Evolutionary conservation across 345 rosid species (phyloP).

Genomic region (Gossypium stocksii): DNA sequence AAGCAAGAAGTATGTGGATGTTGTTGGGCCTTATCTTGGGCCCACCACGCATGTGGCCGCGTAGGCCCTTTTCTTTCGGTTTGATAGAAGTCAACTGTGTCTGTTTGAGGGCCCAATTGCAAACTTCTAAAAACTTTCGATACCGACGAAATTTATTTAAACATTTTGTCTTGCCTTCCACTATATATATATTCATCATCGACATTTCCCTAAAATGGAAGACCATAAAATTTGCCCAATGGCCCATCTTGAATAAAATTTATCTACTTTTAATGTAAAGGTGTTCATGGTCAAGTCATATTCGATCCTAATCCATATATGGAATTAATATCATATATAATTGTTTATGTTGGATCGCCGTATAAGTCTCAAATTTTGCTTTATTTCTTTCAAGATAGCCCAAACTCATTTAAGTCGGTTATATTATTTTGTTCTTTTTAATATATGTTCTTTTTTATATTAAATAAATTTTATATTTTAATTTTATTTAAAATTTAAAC

Average conservation of each 20-base stretch:
- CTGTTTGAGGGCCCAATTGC: not conserved
- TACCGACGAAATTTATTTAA: not conserved
- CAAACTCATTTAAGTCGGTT: too few relatives aligned
- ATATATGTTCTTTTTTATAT: too few relatives aligned
- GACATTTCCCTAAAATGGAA: not conserved
- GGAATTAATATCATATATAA: too few relatives aligned
- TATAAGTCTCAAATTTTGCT: too few relatives aligned
- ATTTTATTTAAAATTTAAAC: too few relatives aligned
- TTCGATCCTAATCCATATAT: too few relatives aligned
- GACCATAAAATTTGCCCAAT: not conserved
- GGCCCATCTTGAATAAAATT: not conserved
- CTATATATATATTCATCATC: not conserved
- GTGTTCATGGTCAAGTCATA: too few relatives aligned
- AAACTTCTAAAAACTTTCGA: not conserved
- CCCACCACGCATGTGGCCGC: not conserved
- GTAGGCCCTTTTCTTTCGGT: not conserved
- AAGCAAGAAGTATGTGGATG: not conserved
- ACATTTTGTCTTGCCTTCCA: conserved; percentile 4
- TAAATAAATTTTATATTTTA: too few relatives aligned
- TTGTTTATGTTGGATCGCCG: too few relatives aligned
- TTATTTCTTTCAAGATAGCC: too few relatives aligned
- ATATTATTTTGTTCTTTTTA: too few relatives aligned
- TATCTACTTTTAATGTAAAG: not conserved
- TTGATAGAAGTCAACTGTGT: not conserved
- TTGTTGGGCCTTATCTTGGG: not conserved